Conservation (phyloP, 495 filamentous ascomycete genomes). For the Lindgomyces ingoldianus region DNA sequence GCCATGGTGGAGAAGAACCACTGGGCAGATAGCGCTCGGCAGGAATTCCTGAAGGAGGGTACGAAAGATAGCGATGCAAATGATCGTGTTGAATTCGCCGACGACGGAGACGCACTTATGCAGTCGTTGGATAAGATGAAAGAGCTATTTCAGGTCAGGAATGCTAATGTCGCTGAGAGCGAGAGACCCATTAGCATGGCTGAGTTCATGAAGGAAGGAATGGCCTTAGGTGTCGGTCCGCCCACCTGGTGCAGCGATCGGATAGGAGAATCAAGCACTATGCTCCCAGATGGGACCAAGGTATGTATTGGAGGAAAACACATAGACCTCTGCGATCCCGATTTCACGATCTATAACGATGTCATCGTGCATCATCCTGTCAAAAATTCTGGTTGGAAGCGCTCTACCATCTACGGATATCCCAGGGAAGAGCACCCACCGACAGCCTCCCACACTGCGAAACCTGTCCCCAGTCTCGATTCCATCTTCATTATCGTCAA, state of each 20-base stretch:
- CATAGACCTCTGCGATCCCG: conserved; percentile 9
- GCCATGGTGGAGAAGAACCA: conserved; percentile 1
- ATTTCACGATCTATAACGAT: conserved; percentile 22
- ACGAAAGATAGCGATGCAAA: background rate
- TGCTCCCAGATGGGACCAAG: conserved; percentile 3
- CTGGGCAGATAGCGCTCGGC: background rate
- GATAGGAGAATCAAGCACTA: background rate
- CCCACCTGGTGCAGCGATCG: background rate
- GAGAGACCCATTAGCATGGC: background rate
- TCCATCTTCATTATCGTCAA: conserved; percentile 8
- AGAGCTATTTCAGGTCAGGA: background rate
- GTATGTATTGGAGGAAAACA: conserved; percentile 14
- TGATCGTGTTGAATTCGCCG: background rate
- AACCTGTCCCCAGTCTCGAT: too few relatives aligned
- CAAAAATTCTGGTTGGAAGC: background rate
- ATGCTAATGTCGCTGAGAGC: background rate
- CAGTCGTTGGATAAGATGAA: too few relatives aligned
- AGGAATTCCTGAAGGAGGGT: background rate
- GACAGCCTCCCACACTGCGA: conserved; percentile 7
- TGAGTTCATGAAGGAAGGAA: background rate
- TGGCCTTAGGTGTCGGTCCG: background rate
- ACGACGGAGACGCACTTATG: background rate
- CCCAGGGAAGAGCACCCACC: conserved; percentile 10
- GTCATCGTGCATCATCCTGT: background rate
- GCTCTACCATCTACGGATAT: conserved; percentile 8